A percentile compares a stretch with the other conserved stretches of the same genome.
Conservation (phyloP, 1,139 yeast genomes). For the Saccharomyces hybrid region DNA sequence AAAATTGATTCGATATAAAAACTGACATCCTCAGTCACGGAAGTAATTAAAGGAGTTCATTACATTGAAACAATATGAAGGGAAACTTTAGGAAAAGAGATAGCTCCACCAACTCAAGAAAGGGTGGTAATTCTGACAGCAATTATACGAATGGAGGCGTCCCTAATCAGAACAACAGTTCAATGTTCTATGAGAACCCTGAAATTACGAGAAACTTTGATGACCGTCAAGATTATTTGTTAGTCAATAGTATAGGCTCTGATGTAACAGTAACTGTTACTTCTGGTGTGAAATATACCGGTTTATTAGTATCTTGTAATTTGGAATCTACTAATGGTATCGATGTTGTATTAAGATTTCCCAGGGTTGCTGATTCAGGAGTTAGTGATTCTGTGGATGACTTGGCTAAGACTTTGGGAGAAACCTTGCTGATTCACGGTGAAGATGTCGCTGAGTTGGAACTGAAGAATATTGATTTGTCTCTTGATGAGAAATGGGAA, state of each 20-base stretch:
- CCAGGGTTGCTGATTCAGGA: constrained; percentile 37
- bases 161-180: background rate
- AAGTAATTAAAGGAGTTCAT: background rate
- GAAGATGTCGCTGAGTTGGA: constrained; percentile 61
- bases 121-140: background rate
- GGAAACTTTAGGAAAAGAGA: constrained; percentile 12
- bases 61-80: constrained; percentile 10
- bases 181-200: constrained; percentile 21
- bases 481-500: constrained; percentile 24
- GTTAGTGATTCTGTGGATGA: constrained; percentile 34
- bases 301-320: constrained; percentile 46
- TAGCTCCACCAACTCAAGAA: background rate
- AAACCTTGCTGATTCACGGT: constrained; percentile 45
- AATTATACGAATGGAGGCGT: background rate
- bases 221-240: constrained; percentile 44
- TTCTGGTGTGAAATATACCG: constrained; percentile 54
- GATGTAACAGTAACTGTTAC: constrained; percentile 51
- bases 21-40: background rate
- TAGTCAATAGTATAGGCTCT: constrained; percentile 52
- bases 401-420: constrained; percentile 35
- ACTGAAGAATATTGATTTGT: constrained; percentile 23
- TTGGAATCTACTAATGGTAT: constrained; percentile 36
- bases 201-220: constrained; percentile 32
- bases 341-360: constrained; percentile 49
- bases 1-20: background rate